phyloP scores from a whole-genome alignment of 192 early-diverging fungal species.

The Backusella mclennaniae region DNA sequence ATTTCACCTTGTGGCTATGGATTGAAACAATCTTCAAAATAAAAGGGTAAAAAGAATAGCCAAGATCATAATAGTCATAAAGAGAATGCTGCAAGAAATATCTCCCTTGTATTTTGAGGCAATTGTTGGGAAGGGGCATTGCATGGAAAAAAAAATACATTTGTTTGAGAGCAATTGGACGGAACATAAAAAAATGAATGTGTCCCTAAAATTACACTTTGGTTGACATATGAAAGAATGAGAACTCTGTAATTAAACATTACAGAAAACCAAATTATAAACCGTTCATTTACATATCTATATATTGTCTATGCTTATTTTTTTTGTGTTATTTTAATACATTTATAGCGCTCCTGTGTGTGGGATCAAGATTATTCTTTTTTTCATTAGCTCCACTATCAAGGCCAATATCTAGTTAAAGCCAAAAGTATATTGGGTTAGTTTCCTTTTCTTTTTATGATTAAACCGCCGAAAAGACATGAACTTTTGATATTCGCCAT shows the following conservation, averaged over 20 bases:
- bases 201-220: neutral
- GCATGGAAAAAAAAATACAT: neutral
- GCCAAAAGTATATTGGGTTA: neutral
- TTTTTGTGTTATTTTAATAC: neutral
- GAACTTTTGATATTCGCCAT: neutral
- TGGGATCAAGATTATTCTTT: neutral
- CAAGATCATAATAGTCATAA: neutral
- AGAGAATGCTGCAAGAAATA: neutral
- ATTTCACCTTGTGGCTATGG: neutral
- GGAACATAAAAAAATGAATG: neutral
- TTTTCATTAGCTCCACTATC: neutral
- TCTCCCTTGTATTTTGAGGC: neutral
- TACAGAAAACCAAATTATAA: too few species aligned
- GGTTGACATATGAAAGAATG: neutral
- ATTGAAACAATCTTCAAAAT: neutral
- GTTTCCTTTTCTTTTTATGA: neutral
- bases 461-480: neutral
- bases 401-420: neutral
- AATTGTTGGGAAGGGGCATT: neutral
- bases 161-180: neutral
- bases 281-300: neutral
- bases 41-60: too few species aligned
- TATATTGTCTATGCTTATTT: neutral
- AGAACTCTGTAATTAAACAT: neutral
- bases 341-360: neutral